phyloP scores from a whole-genome alignment of 164 flowering plant genomes.

The Nymphaea colorata region DNA sequence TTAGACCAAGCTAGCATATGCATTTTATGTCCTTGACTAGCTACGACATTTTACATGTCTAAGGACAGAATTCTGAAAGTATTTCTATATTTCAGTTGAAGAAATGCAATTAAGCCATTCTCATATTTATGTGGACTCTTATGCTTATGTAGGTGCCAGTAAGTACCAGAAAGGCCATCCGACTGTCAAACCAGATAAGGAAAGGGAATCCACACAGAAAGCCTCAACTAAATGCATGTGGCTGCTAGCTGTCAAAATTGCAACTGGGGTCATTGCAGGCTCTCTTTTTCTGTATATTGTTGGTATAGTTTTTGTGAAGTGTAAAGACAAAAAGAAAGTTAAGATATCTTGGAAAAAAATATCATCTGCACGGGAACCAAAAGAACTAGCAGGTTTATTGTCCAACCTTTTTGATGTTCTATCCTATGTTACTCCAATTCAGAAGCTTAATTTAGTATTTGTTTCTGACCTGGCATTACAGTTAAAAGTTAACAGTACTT shows the following conservation, averaged over 20 bases:
- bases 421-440: neutral
- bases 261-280: constrained; percentile 60
- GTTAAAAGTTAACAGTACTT: neutral
- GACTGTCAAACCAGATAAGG: constrained; percentile 20
- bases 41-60: no score
- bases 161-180: constrained; percentile 28
- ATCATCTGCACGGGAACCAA: constrained; percentile 42
- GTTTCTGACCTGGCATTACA: neutral
- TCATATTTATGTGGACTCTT: neutral
- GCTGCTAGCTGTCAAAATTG: constrained; percentile 71
- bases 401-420: neutral
- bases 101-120: neutral
- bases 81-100: no score
- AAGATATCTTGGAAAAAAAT: constrained; percentile 80
- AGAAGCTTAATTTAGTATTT: neutral
- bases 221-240: constrained; percentile 50
- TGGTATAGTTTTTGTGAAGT: constrained; percentile 41
- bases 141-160: constrained; percentile 19
- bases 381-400: constrained; percentile 42
- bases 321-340: constrained; percentile 42
- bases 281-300: constrained; percentile 35
- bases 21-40: no score
- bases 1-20: no score
- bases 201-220: constrained; percentile 25
- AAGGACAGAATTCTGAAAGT: no score